phyloP scores from a whole-genome alignment of 495 filamentous ascomycete genomes.

The Penicillium bovifimosum region DNA sequence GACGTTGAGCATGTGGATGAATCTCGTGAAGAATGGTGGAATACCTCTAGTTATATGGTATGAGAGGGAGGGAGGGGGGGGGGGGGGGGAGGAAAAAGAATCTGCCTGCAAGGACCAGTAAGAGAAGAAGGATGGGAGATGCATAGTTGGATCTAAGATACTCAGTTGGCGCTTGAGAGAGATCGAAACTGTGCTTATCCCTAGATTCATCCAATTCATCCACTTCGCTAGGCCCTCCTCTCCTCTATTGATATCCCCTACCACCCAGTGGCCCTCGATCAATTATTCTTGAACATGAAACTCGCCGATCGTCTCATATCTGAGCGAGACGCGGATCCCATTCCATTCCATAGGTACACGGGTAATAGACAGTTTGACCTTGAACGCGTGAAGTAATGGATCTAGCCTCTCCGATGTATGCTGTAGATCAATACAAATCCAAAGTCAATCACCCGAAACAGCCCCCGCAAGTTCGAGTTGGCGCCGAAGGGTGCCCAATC shows the following conservation, averaged over 20 bases:
- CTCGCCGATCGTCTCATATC: conserved; percentile 23
- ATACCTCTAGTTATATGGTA: conserved; percentile 30
- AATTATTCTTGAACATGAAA: conserved; percentile 19
- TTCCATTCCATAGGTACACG: conserved; percentile 7
- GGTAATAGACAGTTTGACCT: neutral
- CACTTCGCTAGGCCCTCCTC: no score
- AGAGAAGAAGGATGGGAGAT: conserved; percentile 13
- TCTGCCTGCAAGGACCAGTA: conserved; percentile 23
- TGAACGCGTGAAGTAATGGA: neutral
- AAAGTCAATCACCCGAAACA: neutral
- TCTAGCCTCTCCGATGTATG: neutral
- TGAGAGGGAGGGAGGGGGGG: conserved; percentile 18
- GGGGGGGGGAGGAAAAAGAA: conserved; percentile 5
- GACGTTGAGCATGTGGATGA: conserved; percentile 35
- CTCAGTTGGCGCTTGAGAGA: conserved; percentile 8
- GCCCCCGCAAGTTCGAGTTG: conserved; percentile 21
- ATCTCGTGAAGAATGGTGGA: conserved; percentile 36
- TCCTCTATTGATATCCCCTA: neutral
- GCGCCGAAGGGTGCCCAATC: conserved; percentile 10
- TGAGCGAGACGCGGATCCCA: conserved; percentile 18
- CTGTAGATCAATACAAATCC: neutral
- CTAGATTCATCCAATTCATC: conserved; percentile 16
- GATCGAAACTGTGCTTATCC: conserved; percentile 11
- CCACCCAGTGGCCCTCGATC: neutral
- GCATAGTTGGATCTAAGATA: conserved; percentile 32